Evolutionary conservation across 1,139 yeast genomes (phyloP), one percentile per base, ranked within the genome.

Genomic region (Saccharomyces hybrid): DNA sequence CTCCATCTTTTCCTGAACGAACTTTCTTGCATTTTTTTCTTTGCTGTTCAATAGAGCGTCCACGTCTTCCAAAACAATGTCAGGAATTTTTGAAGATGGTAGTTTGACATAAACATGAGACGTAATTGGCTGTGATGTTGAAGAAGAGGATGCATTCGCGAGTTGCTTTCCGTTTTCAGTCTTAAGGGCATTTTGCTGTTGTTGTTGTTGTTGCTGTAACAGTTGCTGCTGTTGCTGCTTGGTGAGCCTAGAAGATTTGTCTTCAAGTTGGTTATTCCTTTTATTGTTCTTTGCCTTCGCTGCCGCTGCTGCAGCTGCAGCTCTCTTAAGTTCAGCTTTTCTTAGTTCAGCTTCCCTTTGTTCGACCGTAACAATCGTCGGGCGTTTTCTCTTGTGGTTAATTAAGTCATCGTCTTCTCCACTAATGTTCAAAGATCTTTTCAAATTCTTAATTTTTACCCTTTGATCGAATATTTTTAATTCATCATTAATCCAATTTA

Each of bases 81-180:
- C 97, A 11, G 98, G 97, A 62, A 91, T 87, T 72, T 90, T 88
- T 2, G 96, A 86, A 29, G 95, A 86, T 9, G 96, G 95, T 47
- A 89, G 73, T 61, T 88, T 86, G 64, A 88, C 95, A 72, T 88
- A 88, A 8, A 95, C 91, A 65, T 87, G 96, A 50, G 74, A 73
- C 27, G 64, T 61, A 49, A 61, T 57, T n/a, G 64, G 58, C 31
- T 60, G 61, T 28, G 60, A 48, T 59, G 65, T 31, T 61, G 61
- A 41, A 53, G 55, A 34, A 51, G 59, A 26, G 49, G 57, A 28
- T 56, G 61, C 14, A 9, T 32, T 53, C 55, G 46, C 55, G 59
- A 25, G 34, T 14, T 31, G 51, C 20, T 9, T 51, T 4, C 25
- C 44, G 16, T 9, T 38, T 14, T 38, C 44, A 38, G 44, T 16